Evolutionary conservation across 1,139 yeast genomes (phyloP), one percentile per base, ranked within the genome.

Genomic region (Yamadazyma oceani): DNA sequence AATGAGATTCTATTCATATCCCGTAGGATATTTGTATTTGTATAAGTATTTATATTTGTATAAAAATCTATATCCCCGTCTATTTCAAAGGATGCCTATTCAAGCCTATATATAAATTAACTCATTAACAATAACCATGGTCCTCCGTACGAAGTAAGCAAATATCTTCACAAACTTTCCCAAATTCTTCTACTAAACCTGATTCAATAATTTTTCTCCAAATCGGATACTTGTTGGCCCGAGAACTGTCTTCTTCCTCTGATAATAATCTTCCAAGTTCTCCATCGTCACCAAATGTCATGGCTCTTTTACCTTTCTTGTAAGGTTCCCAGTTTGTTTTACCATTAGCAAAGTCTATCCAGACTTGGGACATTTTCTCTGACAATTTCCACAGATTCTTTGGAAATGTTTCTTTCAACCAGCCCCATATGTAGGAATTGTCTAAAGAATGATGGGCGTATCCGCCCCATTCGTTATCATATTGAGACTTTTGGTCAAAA

Each of bases 381-480:
- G 42, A 35, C 12, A 41, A 25, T 22, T 17, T n/a, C 14, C 16
- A 8, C 14, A 14, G 31, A 21, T 26, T 21, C 22, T 40, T 34
- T 5, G 35, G 34, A 17, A 47, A 35, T 2, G 44, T 31, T 17
- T 40, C 33, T 4, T 37, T 39, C 16, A 45, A 37, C 10, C 37
- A 37, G 5, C 44, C 43, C 51, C 51, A 47, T 5, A 46, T 35
- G 26, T 45, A 47, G 11, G 42, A 42, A 32, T 45, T 45, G 29
- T 47, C 51, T 13, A 47, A 37, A n/a, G 51, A 47, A 29, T 47
- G 51, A 34, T 47, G 51, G 2, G 51, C 48, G n/a, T 34, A 39
- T 4, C 49, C 50, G 4, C 39, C 35, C 47, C 47, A 45, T 5
- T 33, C 37, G 32, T 46, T 39, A 16, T 46, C 44, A 34, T 43